Percentiles rank a stretch among this genome's conserved stretches.
phyloP scores from a whole-genome alignment of 176 grass and related monocot species.

The Puya raimondii region DNA sequence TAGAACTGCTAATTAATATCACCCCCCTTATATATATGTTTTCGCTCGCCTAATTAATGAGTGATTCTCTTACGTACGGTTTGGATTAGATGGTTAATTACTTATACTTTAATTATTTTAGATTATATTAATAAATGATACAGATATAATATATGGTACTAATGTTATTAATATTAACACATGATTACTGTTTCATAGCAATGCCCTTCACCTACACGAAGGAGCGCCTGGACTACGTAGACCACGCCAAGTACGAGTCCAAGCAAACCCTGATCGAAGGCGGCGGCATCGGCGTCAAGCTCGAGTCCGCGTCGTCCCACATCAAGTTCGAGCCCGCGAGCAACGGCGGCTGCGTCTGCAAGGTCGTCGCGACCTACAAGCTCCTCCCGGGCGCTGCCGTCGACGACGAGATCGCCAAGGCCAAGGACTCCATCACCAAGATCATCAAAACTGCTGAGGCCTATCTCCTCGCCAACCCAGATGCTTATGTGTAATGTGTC shows the following conservation, averaged over 20 bases:
- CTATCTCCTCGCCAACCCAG: conserved; percentile 49
- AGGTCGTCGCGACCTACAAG: conserved; percentile 36
- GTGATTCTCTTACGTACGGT: no score
- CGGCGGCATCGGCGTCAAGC: conserved; percentile 36
- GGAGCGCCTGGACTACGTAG: conserved; percentile 54
- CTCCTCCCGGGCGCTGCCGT: conserved; percentile 31
- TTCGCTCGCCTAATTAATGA: no score
- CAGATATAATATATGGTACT: no score
- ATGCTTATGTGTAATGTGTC: conserved; percentile 21
- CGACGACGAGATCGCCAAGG: conserved; percentile 31
- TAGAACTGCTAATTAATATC: no score
- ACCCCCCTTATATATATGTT: no score
- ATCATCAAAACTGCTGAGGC: conserved; percentile 49
- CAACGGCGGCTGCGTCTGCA: conserved; percentile 42
- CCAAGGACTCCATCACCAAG: conserved; percentile 29
- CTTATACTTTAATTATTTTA: no score
- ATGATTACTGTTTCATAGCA: conserved; percentile 9
- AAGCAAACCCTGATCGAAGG: conserved; percentile 53
- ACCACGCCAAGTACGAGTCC: conserved; percentile 47
- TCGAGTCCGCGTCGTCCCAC: conserved; percentile 39
- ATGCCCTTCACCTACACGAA: conserved; percentile 40
- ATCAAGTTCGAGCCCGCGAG: conserved; percentile 51
- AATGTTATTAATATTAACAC: no score
- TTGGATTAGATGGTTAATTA: no score
- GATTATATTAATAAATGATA: no score